Conservation (phyloP, 2,329 filamentous ascomycete species). For the Ophiostoma angusticollis region DNA sequence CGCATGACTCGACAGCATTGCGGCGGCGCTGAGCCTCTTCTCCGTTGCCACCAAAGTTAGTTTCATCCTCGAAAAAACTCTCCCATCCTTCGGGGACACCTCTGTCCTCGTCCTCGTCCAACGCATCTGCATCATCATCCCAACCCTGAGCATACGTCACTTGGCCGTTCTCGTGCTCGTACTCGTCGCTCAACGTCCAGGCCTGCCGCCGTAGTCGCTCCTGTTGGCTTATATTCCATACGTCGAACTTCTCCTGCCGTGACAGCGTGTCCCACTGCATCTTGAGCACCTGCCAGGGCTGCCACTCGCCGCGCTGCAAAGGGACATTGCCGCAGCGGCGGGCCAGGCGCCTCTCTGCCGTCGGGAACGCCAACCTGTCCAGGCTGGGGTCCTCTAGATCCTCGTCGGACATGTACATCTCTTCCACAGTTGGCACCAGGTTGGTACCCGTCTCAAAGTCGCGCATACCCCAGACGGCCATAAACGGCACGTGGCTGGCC, state of each 20-base stretch:
- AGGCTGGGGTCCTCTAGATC: slow-evolving; percentile 1
- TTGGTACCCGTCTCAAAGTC: slow-evolving; percentile 35
- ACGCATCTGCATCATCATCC: slow-evolving; percentile 19
- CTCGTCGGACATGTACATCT: slow-evolving; percentile 40
- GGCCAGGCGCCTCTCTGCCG: slow-evolving; percentile 12
- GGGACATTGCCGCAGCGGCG: slow-evolving; percentile 23
- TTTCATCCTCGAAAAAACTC: slow-evolving; percentile 18
- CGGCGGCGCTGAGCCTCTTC: slow-evolving; percentile 7
- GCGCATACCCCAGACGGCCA: slow-evolving; percentile 51
- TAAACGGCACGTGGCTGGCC: slow-evolving; percentile 32
- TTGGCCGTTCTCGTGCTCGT: slow-evolving; percentile 20
- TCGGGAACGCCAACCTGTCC: slow-evolving; percentile 16
- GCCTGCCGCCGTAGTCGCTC: slow-evolving; percentile 15
- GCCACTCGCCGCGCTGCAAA: slow-evolving; percentile 25
- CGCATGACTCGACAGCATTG: slow-evolving; percentile 10
- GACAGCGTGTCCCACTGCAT: slow-evolving; percentile 28
- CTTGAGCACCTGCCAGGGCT: slow-evolving; percentile 31
- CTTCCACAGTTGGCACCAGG: slow-evolving; percentile 23
- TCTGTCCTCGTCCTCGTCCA: slow-evolving; percentile 3
- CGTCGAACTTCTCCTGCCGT: slow-evolving; percentile 23
- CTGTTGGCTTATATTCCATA: slow-evolving; percentile 21
- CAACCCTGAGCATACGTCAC: neutral
- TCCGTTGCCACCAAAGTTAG: slow-evolving; percentile 2
- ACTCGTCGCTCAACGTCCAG: slow-evolving; percentile 17
- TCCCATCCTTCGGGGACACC: neutral